Conservation (phyloP, 805 yeast species). For the Wickerhamomyces pijperi region DNA sequence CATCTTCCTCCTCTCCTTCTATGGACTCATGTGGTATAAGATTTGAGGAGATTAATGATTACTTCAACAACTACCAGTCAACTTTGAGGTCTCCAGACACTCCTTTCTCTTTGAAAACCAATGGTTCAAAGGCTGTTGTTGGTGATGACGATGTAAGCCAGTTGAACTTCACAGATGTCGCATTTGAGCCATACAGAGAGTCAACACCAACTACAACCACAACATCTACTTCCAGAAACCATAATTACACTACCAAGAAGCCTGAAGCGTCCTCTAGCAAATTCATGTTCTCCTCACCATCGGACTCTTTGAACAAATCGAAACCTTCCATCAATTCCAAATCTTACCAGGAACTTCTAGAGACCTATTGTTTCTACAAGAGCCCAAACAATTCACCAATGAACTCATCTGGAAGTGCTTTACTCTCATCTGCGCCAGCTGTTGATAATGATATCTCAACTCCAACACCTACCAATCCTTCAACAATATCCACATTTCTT, state of each 20-base stretch:
- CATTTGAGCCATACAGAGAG: background rate
- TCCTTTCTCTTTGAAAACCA: constrained; percentile 12
- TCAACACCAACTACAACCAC: background rate
- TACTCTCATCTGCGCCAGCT: too few relatives aligned
- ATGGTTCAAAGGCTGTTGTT: background rate
- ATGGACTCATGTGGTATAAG: background rate
- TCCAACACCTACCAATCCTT: constrained; percentile 13
- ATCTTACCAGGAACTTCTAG: constrained; percentile 44
- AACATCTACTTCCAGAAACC: background rate
- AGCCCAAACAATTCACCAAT: constrained; percentile 9
- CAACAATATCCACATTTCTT: constrained; percentile 21
- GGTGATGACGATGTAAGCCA: constrained; percentile 2
- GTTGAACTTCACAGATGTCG: background rate
- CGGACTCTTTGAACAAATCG: constrained; percentile 1
- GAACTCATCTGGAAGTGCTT: background rate
- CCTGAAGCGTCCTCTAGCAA: constrained; percentile 1
- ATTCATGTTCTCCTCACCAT: background rate
- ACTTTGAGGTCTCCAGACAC: constrained; percentile 18
- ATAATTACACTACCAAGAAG: background rate
- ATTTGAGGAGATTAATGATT: constrained; percentile 3
- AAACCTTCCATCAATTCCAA: constrained; percentile 34
- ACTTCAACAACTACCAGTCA: constrained; percentile 12
- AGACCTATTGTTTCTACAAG: constrained; percentile 50
- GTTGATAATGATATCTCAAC: too few relatives aligned
- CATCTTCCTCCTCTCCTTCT: background rate